Evolutionary conservation across 163 green algal species (phyloP).

Genomic region (Trebouxia gelatinosa): DNA sequence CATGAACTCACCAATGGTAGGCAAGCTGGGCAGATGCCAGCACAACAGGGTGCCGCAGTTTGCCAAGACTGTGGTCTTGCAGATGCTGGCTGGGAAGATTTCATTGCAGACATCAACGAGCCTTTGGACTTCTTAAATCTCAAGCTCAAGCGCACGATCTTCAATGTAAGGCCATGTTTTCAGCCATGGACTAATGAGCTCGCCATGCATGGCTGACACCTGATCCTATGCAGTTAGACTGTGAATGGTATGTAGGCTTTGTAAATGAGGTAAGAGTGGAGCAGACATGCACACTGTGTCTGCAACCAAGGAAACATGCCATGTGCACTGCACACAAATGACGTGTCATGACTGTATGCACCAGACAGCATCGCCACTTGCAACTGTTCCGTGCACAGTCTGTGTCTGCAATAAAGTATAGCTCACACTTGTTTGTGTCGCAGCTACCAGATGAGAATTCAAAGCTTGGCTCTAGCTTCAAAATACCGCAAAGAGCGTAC

Average conservation of each 20-base stretch:
- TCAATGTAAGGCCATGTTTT: background rate
- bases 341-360: too few relatives aligned
- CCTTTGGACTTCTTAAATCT: background rate
- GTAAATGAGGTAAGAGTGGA: constrained; percentile 27
- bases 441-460: constrained; percentile 24
- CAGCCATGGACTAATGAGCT: too few relatives aligned
- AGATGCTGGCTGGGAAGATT: constrained; percentile 8
- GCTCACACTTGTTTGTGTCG: too few relatives aligned
- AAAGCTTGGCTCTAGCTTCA: background rate
- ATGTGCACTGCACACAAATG: too few relatives aligned
- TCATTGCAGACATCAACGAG: constrained; percentile 18
- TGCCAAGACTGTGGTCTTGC: background rate
- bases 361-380: too few relatives aligned
- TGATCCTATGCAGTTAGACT: constrained; percentile 24
- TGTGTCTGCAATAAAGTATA: too few relatives aligned
- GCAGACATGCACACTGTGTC: too few relatives aligned
- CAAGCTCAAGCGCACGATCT: background rate
- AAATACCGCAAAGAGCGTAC: constrained; percentile 22
- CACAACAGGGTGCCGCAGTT: background rate
- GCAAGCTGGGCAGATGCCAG: background rate
- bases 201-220: too few relatives aligned
- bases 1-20: background rate
- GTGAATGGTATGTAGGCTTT: constrained; percentile 18
- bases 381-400: too few relatives aligned
- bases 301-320: too few relatives aligned